phyloP scores from a whole-genome alignment of 2,329 filamentous ascomycete species.

The Aphanocladium album region DNA sequence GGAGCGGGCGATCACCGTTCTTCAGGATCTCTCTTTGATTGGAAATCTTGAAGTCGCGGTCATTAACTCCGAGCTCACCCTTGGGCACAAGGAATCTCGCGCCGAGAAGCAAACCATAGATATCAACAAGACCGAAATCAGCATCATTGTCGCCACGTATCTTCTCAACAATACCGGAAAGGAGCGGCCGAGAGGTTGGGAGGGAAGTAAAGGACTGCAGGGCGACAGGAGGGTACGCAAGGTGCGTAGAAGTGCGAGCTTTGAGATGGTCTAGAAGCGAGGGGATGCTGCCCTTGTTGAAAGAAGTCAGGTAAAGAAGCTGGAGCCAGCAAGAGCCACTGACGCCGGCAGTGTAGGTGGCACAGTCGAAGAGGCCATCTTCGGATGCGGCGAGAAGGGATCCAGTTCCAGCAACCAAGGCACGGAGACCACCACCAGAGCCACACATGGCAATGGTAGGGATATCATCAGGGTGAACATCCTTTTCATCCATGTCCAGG shows the following conservation, averaged over 20 bases:
- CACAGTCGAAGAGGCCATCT: slow-evolving; percentile 85
- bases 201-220: slow-evolving; percentile 77
- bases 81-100: slow-evolving; percentile 78
- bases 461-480: slow-evolving; percentile 89
- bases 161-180: slow-evolving; percentile 88
- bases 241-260: slow-evolving; percentile 76
- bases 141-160: slow-evolving; percentile 66
- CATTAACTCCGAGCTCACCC: slow-evolving; percentile 68
- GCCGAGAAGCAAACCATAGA: slow-evolving; percentile 83
- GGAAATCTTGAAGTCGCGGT: slow-evolving; percentile 82
- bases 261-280: slow-evolving; percentile 81
- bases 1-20: slow-evolving; percentile 75
- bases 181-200: slow-evolving; percentile 86
- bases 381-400: slow-evolving; percentile 81
- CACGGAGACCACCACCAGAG: slow-evolving; percentile 84
- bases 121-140: slow-evolving; percentile 84
- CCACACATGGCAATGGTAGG: slow-evolving; percentile 92
- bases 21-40: slow-evolving; percentile 74
- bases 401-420: slow-evolving; percentile 83
- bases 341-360: slow-evolving; percentile 92
- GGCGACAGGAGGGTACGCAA: slow-evolving; percentile 84
- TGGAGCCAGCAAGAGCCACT: slow-evolving; percentile 97
- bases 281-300: slow-evolving; percentile 62
- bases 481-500: slow-evolving; percentile 67
- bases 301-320: slow-evolving; percentile 69